Evolutionary conservation across 2,329 filamentous ascomycete genomes (phyloP).

Genomic region (Botryosphaeria dothidea): DNA sequence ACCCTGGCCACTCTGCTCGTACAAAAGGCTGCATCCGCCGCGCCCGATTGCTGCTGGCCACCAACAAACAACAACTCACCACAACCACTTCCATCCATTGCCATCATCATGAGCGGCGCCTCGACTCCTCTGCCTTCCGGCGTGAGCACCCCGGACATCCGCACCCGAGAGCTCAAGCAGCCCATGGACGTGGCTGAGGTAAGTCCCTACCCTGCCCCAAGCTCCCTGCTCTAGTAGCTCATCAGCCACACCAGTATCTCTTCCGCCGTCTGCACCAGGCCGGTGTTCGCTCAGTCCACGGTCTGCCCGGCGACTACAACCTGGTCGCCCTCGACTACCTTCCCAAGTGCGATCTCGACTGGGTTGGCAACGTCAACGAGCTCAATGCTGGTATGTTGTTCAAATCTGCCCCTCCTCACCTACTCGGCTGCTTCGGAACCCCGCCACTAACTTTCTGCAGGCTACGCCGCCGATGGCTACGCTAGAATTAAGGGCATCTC

Average conservation of each 20-base stretch:
- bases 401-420: slow-evolving; percentile 9
- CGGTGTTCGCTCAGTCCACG: slow-evolving; percentile 52
- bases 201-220: slow-evolving; percentile 16
- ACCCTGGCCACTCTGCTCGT: slow-evolving; percentile 7
- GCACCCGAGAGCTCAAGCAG: slow-evolving; percentile 44
- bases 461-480: slow-evolving; percentile 51
- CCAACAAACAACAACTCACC: background rate
- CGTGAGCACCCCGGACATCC: slow-evolving; percentile 34
- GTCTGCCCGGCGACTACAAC: slow-evolving; percentile 54
- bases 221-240: background rate
- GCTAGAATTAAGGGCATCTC: slow-evolving; percentile 48
- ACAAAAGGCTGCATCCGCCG: slow-evolving; percentile 13
- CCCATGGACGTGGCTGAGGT: slow-evolving; percentile 60
- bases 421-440: slow-evolving; percentile 21
- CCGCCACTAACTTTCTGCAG: slow-evolving; percentile 28
- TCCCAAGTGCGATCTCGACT: slow-evolving; percentile 53
- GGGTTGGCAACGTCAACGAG: slow-evolving; percentile 65
- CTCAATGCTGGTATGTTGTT: slow-evolving; percentile 54
- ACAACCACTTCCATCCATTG: background rate
- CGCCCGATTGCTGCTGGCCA: background rate
- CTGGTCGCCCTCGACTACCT: slow-evolving; percentile 59
- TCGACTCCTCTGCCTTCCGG: slow-evolving; percentile 17
- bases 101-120: slow-evolving; percentile 19
- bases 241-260: slow-evolving; percentile 45
- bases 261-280: slow-evolving; percentile 52